phyloP scores from a whole-genome alignment of 2,329 filamentous ascomycete genomes.

The Venturia asperata region DNA sequence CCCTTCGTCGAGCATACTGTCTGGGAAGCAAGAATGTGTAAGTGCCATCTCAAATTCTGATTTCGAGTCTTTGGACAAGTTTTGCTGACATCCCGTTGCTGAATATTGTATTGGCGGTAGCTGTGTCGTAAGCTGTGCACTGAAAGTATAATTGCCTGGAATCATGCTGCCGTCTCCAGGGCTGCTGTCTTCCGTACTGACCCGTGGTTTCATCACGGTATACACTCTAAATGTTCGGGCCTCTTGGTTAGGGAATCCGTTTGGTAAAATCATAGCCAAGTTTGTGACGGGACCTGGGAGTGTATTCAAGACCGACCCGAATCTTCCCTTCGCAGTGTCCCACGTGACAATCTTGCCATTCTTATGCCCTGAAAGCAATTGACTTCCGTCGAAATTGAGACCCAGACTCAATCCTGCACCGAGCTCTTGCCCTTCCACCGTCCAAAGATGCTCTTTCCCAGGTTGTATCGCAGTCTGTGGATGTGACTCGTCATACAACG shows the following conservation, averaged over 20 bases:
- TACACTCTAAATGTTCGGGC: constrained; percentile 43
- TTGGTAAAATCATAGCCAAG: constrained; percentile 62
- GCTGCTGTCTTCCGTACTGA: constrained; percentile 44
- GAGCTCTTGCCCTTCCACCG: constrained; percentile 15
- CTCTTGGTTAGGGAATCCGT: constrained; percentile 36
- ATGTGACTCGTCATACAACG: constrained; percentile 21
- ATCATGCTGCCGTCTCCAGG: constrained; percentile 28
- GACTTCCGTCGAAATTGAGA: constrained; percentile 75
- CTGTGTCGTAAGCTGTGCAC: constrained; percentile 50
- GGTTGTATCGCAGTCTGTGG: constrained; percentile 14
- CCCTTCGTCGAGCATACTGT: constrained; percentile 33
- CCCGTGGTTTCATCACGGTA: constrained; percentile 72
- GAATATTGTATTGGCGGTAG: constrained; percentile 28
- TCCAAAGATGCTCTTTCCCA: constrained; percentile 17
- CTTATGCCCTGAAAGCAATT: constrained; percentile 71
- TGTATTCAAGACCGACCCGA: constrained; percentile 59
- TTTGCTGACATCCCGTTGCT: constrained; percentile 25
- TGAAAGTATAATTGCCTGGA: constrained; percentile 57
- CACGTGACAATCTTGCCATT: constrained; percentile 73
- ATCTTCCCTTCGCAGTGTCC: constrained; percentile 66
- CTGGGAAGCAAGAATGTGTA: constrained; percentile 38
- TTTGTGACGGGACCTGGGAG: constrained; percentile 80
- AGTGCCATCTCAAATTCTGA: constrained; percentile 36
- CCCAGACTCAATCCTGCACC: constrained; percentile 43
- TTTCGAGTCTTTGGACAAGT: constrained; percentile 20